Evolutionary conservation across 2,329 filamentous ascomycete genomes (phyloP).

Genomic region (Penicillium sp.): DNA sequence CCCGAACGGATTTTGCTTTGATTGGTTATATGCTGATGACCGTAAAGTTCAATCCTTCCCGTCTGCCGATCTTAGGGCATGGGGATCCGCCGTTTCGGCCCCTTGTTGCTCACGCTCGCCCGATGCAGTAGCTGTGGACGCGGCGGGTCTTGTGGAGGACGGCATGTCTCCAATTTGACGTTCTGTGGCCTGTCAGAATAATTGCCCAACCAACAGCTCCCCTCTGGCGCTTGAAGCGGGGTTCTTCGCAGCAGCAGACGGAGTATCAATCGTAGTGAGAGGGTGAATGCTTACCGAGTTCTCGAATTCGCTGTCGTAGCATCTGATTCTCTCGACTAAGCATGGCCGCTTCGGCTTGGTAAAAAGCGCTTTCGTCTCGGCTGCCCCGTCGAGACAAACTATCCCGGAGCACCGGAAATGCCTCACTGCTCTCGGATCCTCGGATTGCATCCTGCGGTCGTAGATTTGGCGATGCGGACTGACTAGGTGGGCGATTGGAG

Average conservation of each 20-base stretch:
- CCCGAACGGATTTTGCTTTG: neutral
- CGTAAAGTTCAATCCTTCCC: slow-evolving; percentile 15
- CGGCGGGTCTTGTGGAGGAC: slow-evolving; percentile 3
- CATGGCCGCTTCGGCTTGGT: slow-evolving; percentile 45
- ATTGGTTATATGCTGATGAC: slow-evolving; percentile 1
- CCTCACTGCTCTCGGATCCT: slow-evolving; percentile 23
- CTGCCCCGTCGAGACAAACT: slow-evolving; percentile 34
- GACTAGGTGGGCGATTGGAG: slow-evolving; percentile 34
- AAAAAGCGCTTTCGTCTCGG: slow-evolving; percentile 44
- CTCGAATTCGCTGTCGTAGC: slow-evolving; percentile 43
- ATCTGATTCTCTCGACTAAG: slow-evolving; percentile 47
- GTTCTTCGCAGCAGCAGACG: neutral
- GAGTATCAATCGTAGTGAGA: neutral
- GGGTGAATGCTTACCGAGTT: slow-evolving; percentile 35
- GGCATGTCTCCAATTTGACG: slow-evolving; percentile 21
- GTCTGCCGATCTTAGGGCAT: slow-evolving; percentile 14
- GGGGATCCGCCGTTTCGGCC: slow-evolving; percentile 17
- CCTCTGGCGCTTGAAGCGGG: too few species aligned
- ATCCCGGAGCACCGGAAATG: slow-evolving; percentile 25
- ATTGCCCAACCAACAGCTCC: neutral
- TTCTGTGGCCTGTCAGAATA: slow-evolving; percentile 9
- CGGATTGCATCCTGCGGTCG: slow-evolving; percentile 29
- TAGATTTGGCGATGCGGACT: slow-evolving; percentile 36
- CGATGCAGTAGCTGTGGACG: slow-evolving; percentile 8
- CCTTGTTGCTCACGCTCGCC: slow-evolving; percentile 16